Evolutionary conservation across 2,329 filamentous ascomycete species (phyloP), one percentile per base, ranked within the genome.

Genomic region (Colletotrichum plurivorum): DNA sequence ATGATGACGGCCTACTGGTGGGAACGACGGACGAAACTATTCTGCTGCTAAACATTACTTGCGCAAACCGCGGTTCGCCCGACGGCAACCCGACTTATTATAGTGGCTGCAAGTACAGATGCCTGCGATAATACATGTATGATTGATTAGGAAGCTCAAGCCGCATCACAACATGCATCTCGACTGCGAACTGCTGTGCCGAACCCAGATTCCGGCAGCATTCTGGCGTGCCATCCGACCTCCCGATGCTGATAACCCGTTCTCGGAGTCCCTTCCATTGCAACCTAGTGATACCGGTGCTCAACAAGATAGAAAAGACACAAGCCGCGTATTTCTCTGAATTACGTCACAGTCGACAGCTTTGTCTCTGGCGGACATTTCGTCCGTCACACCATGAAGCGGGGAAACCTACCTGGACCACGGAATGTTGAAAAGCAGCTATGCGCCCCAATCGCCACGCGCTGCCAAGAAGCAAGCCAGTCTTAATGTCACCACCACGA

Each of bases 361-460:
- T 59, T 49, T 22, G 27, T 22, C 22, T 36, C 9, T 31, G 27
- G 5, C 55, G 5, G 56, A 48, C 22, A 46, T 20, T 3, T 49
- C 2, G 56, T 41, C 56, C 22, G 51, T n/a, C 22, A 20, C 2
- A 9, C 12, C 18, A 5, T 22, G 27, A 36, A 36, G 52, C 43
- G 45, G 52, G 61, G 52, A 39, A 49, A 8, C 51, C 49, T 48
- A 41, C 43, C 20, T 57, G 43, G 15, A 25, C 18, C 22, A 51
- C 45, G n/a, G 5, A 25, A 22, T 22, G 20, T 16, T 7, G n/a
- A n/a, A 10, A 13, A 22, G 1, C 25, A 25, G 12, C 18, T 25
- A 63, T 2, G 18, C 61, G 61, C 61, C 45, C 61, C 61, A 63
- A 63, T 63, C 43, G 43, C 18, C 2, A 15, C 16, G 6, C 25